Conservation (phyloP, 176 grass and related monocot species). For the Aegilops speltoides region DNA sequence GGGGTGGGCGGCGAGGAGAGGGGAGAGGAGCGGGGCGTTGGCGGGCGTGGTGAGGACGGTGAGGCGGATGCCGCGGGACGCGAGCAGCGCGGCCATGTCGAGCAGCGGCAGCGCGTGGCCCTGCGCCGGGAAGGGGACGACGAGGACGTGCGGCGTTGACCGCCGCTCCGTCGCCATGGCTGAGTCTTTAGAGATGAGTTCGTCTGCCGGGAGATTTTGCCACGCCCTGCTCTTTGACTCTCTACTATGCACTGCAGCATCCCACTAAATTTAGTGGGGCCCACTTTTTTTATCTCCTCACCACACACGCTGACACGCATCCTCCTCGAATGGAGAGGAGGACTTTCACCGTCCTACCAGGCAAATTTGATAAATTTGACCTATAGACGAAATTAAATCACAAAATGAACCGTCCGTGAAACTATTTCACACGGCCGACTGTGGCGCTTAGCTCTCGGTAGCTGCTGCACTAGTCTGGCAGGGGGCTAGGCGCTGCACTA, state of each 20-base stretch:
- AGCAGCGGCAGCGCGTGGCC: slow-evolving; percentile 63
- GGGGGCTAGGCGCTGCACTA: too few relatives aligned
- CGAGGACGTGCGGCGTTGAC: slow-evolving; percentile 22
- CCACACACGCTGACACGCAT: too few relatives aligned
- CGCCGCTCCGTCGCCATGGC: slow-evolving; percentile 18
- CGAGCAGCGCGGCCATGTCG: slow-evolving; percentile 50
- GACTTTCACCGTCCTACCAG: too few relatives aligned
- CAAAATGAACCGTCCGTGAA: too few relatives aligned
- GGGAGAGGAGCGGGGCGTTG: slow-evolving; percentile 48
- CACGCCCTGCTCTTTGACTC: not conserved
- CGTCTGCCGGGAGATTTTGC: not conserved
- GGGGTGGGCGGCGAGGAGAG: slow-evolving; percentile 57
- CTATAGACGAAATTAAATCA: too few relatives aligned
- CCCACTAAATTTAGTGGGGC: too few relatives aligned
- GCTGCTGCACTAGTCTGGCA: too few relatives aligned
- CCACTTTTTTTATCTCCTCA: too few relatives aligned
- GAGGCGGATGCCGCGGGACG: slow-evolving; percentile 40
- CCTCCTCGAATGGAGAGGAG: too few relatives aligned
- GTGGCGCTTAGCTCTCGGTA: too few relatives aligned
- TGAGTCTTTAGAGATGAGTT: not conserved
- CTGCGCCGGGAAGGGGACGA: slow-evolving; percentile 59
- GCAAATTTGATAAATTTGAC: too few relatives aligned
- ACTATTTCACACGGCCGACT: too few relatives aligned
- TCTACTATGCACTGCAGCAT: not conserved
- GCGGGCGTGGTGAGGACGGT: slow-evolving; percentile 50